Base-by-base conservation (phyloP, 352 stramenopile species). In the Globisporangium cylindrosporum region DNA sequence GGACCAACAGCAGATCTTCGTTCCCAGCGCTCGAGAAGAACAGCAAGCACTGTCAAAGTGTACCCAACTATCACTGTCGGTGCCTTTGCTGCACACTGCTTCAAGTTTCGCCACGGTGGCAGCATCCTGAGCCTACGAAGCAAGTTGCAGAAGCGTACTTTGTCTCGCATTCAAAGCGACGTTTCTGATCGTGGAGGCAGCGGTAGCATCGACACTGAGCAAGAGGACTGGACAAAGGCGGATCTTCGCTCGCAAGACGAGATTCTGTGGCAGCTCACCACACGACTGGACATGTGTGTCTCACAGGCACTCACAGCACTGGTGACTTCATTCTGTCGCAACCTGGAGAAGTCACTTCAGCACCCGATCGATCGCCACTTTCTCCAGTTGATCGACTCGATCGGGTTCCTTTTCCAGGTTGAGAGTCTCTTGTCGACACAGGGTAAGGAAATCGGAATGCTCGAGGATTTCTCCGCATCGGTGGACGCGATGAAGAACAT, bases 361-460 rank as follows among this genome's bases (percentile, higher is more conserved):
- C 74, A 91, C 41, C 77, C 87, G 3, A 77, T 62, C 0, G 74
- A 94, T 59, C 70, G 68, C 2, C 76, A 75, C 20, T 92, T 92
- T 65, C 66, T 95, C 49, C 60, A 82, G 12, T 68, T 89, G 5
- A 78, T 93, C 59, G 77, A 88, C 49, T 80, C 79, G 14, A 82
- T 93, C 36, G 86, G 86, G 3, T 95, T 94, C 67, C 67, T 95
- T 12, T 93, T 92, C 68, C 86, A 95, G 63, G 79, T 98, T 34
- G 95, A 99, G 73, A 97, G 93, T 22, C 67, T 99, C 56, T 70
- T 99, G 22, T 98, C 88, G 61, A 97, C 96, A 22, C 92, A 97
- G 20, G 95, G 95, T 49, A 98, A 98, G 70, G 97, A 99, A 71
- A 81, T 97, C 41, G 92, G 90, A n/a, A 98, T 99, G 97, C 78